Base-by-base conservation (phyloP, 73 alveolate species). In the Paramecium sonneborni region DNA sequence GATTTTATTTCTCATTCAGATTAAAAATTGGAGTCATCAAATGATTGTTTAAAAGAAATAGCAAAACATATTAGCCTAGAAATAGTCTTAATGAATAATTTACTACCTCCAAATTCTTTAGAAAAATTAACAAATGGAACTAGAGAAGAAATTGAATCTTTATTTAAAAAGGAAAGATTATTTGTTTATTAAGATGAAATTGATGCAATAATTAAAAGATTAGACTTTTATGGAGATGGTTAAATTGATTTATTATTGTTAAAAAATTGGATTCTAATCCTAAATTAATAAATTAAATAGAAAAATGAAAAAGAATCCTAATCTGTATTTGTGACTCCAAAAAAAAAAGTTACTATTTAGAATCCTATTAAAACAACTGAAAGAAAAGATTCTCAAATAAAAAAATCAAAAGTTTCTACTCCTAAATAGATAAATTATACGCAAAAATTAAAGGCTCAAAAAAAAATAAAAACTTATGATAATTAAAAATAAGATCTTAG, bases 181-280 rank as follows among this genome's bases (percentile, higher is more conserved):
- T 79, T 79, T 44, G 55, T 79, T 1, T 79, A 79, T 18, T 23
- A 38, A 23, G 90, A 79, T 79, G 90, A 79, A 10, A 23, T 79
- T 10, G 90, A 79, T 79, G 90, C 69, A 8, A 44, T 44, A 32
- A 26, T 79, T 1, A 21, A 62, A 21, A 79, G 90, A 39, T 79
- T 79, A 79, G 90, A 79, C 28, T 79, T 79, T 44, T 79, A 79
- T 79, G 90, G 90, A 5, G 90, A 79, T 79, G 90, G 90, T 46
- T 38, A 79, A 79, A 39, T 38, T 18, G 90, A 79, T 79, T 23
- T 79, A 18, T 23, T 23, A 79, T 46, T 79, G 44, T 23, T 79
- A 43, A 79, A 44, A 5, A 43, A 79, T 23, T 79, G 90, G 90
- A 46, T 41, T 0, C n/a, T 30, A 20, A 15, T 43, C 15, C 52